Conservation (phyloP, 2,329 filamentous ascomycete genomes). For the Alternaria atra region DNA sequence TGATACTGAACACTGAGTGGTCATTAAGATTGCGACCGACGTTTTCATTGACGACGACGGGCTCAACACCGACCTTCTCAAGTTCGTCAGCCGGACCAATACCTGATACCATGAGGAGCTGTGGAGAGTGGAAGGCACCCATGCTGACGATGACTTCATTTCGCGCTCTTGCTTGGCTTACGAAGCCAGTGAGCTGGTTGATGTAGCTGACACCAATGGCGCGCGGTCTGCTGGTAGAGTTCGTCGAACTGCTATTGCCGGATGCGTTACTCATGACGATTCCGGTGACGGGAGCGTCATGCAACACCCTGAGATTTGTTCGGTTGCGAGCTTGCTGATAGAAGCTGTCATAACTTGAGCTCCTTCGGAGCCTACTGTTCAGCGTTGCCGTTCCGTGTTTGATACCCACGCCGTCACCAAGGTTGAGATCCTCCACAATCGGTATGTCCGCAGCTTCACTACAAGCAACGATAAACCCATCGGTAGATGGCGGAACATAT, state of each 20-base stretch:
- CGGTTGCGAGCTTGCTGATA: constrained; percentile 40
- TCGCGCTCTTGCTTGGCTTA: constrained; percentile 38
- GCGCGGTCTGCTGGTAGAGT: constrained; percentile 18
- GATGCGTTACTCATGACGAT: constrained; percentile 29
- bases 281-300: constrained; percentile 38
- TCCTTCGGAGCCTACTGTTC: constrained; percentile 29
- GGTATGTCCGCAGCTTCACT: constrained; percentile 41
- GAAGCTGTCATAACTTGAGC: constrained; percentile 44
- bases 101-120: constrained; percentile 52
- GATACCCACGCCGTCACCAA: constrained; percentile 39
- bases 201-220: constrained; percentile 41
- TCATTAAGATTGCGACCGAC: constrained; percentile 41
- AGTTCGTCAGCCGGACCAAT: constrained; percentile 44
- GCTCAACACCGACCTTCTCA: constrained; percentile 31
- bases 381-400: constrained; percentile 45
- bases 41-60: constrained; percentile 42
- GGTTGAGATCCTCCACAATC: constrained; percentile 46
- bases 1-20: constrained; percentile 39
- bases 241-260: neutral
- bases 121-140: constrained; percentile 49
- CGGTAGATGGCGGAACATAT: constrained; percentile 39
- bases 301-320: constrained; percentile 40
- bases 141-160: constrained; percentile 44
- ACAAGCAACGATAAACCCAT: constrained; percentile 40
- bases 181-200: constrained; percentile 34